Conservation (phyloP, 306 rosid genomes). For the Luffa acutangula region DNA sequence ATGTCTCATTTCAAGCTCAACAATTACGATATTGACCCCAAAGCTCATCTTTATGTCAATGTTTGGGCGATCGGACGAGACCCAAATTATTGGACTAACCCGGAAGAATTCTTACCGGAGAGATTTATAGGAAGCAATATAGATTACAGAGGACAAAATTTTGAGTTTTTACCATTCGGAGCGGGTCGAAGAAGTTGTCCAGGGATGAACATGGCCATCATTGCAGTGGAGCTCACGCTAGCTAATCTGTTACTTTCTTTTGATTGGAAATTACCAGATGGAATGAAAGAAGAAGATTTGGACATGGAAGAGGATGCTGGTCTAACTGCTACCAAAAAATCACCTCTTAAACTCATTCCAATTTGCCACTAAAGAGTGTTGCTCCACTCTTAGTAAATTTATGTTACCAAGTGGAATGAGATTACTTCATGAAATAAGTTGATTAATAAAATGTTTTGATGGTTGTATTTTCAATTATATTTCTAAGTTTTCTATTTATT, state of each 20-base stretch:
- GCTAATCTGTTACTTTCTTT: constrained; percentile 27
- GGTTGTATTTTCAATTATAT: too few relatives aligned
- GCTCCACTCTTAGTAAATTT: too few relatives aligned
- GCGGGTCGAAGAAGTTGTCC: constrained; percentile 28
- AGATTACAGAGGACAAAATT: constrained; percentile 14
- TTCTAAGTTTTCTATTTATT: too few relatives aligned
- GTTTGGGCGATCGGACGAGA: constrained; percentile 26
- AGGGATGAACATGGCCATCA: constrained; percentile 4
- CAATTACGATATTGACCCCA: constrained; percentile 19
- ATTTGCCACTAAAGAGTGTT: too few relatives aligned
- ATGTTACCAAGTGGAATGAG: too few relatives aligned
- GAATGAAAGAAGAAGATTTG: not conserved
- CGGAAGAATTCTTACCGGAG: constrained; percentile 8
- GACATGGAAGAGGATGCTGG: too few relatives aligned
- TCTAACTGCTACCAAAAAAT: too few relatives aligned
- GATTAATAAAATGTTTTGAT: too few relatives aligned
- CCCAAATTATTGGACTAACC: not conserved
- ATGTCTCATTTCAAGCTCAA: not conserved
- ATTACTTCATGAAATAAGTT: too few relatives aligned
- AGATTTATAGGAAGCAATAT: not conserved
- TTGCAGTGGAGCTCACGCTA: constrained; percentile 11
- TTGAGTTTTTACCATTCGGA: constrained; percentile 3
- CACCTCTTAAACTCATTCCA: not conserved
- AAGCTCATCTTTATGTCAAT: constrained; percentile 16
- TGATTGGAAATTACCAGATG: constrained; percentile 23